Evolutionary conservation across 2,329 filamentous ascomycete species (phyloP).

Genomic region (Calycina herbarum): DNA sequence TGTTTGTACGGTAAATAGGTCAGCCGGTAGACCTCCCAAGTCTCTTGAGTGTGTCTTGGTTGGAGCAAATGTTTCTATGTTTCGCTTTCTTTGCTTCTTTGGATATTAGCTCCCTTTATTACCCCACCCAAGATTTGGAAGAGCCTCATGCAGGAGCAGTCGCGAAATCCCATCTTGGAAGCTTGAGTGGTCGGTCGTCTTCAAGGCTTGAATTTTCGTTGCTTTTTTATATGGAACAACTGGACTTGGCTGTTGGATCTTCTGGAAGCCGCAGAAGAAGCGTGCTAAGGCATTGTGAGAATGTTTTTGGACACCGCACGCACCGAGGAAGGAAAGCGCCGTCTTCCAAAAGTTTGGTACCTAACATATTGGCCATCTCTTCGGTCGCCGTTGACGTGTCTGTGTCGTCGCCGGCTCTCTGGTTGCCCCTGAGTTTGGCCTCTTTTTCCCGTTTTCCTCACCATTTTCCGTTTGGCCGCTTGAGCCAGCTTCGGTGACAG

Average conservation of each 20-base stretch:
- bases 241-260: neutral
- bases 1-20: neutral
- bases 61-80: neutral
- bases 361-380: neutral
- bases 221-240: neutral
- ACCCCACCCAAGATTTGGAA: neutral
- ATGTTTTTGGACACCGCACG: neutral
- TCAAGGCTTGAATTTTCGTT: neutral
- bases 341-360: neutral
- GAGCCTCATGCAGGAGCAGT: conserved; percentile 1
- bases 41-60: neutral
- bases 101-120: neutral
- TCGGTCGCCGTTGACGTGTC: neutral
- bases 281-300: neutral
- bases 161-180: neutral
- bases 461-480: neutral
- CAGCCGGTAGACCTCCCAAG: neutral
- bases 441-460: neutral
- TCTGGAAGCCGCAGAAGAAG: conserved; percentile 1
- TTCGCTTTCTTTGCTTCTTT: neutral
- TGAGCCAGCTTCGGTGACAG: neutral
- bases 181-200: neutral
- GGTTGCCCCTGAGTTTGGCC: neutral
- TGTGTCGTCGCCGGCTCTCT: neutral
- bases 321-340: neutral